phyloP scores from a whole-genome alignment of 345 rosid species.

The Cardamine occulta region DNA sequence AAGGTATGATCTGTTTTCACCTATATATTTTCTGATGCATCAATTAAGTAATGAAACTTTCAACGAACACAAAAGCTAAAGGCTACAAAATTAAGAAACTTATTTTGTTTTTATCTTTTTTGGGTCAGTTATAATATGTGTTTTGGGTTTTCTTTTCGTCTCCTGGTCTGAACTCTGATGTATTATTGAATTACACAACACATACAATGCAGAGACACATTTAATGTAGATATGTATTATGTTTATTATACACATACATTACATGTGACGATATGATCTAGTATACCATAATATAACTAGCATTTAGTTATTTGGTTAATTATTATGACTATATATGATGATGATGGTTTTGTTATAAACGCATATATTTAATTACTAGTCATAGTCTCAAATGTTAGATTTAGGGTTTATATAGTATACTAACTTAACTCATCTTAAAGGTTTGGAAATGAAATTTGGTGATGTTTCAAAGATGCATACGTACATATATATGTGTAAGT shows the following conservation, averaged over 20 bases:
- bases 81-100: not conserved
- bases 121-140: conserved; percentile 28
- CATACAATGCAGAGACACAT: conserved; percentile 22
- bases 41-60: not conserved
- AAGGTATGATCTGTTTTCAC: conserved; percentile 38
- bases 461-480: not conserved
- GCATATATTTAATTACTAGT: conserved; percentile 8
- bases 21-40: conserved; percentile 22
- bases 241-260: conserved; percentile 19
- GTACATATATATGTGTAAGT: not conserved
- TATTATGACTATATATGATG: not conserved
- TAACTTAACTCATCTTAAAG: not conserved
- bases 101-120: not conserved
- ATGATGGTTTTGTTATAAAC: conserved; percentile 2
- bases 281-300: not conserved
- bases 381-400: not conserved
- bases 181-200: conserved; percentile 1
- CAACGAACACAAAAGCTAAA: conserved; percentile 16
- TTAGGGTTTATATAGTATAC: conserved; percentile 20
- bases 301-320: not conserved
- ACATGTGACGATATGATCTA: not conserved
- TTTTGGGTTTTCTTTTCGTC: conserved; percentile 33
- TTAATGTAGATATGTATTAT: conserved; percentile 5
- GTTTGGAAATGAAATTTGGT: not conserved
- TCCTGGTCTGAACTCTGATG: conserved; percentile 32